Evolutionary conservation across 192 early-diverging fungal genomes (phyloP).

Genomic region (Coemansia sp.): DNA sequence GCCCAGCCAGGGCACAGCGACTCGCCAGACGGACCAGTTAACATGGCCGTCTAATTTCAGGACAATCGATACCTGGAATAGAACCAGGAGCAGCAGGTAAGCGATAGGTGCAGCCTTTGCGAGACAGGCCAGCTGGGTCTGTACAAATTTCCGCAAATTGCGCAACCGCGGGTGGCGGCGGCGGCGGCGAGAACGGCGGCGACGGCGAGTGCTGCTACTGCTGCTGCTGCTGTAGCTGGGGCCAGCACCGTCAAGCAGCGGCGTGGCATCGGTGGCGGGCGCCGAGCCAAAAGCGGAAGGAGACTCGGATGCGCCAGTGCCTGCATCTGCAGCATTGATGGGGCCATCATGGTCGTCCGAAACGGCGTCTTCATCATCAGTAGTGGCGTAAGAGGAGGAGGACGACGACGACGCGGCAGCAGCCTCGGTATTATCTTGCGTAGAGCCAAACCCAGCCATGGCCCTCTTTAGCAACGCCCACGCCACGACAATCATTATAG

Average conservation of each 20-base stretch:
- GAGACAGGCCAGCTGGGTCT: conserved; percentile 18
- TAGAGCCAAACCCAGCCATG: conserved; percentile 10
- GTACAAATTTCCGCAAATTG: conserved; percentile 6
- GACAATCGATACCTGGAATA: conserved; percentile 81
- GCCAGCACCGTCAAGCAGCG: conserved; percentile 11
- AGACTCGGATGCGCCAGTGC: neutral
- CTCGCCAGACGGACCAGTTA: conserved; percentile 62
- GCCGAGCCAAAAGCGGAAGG: neutral
- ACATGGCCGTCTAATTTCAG: conserved; percentile 69
- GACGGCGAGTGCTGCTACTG: conserved; percentile 2
- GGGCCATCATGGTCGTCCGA: neutral
- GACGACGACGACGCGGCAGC: neutral
- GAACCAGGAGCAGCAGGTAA: conserved; percentile 60
- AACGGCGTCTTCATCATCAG: neutral
- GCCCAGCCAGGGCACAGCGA: conserved; percentile 86
- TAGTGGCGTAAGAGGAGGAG: conserved; percentile 3
- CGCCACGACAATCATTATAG: conserved; percentile 41
- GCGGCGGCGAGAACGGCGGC: conserved; percentile 3
- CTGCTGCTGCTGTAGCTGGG: conserved; percentile 1
- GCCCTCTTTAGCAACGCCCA: conserved; percentile 23
- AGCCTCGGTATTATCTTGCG: neutral
- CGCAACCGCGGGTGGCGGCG: conserved; percentile 12
- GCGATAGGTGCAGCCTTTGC: conserved; percentile 37
- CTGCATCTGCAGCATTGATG: conserved; percentile 40
- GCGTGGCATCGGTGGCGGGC: conserved; percentile 28